phyloP scores from a whole-genome alignment of 148 eudicot genomes.

The Camellia sinensis region DNA sequence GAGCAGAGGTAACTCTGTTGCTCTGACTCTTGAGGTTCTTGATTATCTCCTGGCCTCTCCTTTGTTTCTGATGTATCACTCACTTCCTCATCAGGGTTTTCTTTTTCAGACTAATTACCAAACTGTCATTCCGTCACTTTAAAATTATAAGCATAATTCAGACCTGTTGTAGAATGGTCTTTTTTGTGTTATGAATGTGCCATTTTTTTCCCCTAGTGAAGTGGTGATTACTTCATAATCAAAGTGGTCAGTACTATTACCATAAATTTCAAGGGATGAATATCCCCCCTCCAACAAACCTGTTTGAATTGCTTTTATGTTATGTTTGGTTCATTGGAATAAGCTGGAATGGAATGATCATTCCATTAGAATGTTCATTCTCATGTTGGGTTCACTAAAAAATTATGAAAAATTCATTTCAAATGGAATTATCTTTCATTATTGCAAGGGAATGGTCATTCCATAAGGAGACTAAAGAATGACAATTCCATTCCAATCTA shows the following conservation, averaged over 20 bases:
- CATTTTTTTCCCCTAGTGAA: neutral
- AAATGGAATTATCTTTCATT: too few relatives aligned
- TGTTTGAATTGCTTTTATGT: neutral
- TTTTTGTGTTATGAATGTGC: neutral
- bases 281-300: neutral
- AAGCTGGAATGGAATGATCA: too few relatives aligned
- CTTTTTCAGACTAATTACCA: neutral
- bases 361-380: too few relatives aligned
- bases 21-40: neutral
- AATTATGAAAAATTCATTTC: too few relatives aligned
- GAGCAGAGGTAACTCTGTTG: slow-evolving; percentile 55
- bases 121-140: neutral
- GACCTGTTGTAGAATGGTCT: neutral
- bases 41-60: neutral
- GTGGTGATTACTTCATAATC: neutral
- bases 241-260: neutral
- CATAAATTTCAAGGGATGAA: neutral
- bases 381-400: too few relatives aligned
- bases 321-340: too few relatives aligned
- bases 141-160: neutral
- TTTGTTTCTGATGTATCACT: neutral
- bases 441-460: too few relatives aligned
- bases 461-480: too few relatives aligned
- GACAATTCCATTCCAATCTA: too few relatives aligned
- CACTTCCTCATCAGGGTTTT: neutral